A percentile compares a stretch with the other conserved stretches of the same genome.
Conservation (phyloP, 495 filamentous ascomycete genomes). For the Xylaria telfairii region DNA sequence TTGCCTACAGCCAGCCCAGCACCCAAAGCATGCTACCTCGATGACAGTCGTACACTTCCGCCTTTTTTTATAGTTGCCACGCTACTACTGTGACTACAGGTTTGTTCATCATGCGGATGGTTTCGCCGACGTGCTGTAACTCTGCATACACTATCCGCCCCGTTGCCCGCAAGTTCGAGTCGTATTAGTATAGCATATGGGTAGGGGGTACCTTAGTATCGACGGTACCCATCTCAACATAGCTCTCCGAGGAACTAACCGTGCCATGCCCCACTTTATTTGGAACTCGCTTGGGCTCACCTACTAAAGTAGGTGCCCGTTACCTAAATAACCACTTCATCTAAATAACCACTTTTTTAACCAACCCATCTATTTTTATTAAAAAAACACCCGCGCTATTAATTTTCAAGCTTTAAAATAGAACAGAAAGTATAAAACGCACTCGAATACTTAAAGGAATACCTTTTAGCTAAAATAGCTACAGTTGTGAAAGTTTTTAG, state of each 20-base stretch:
- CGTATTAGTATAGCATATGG: constrained; percentile 1
- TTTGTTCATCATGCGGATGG: background rate
- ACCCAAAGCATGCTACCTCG: background rate
- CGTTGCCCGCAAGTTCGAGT: background rate
- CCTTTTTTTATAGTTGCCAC: constrained; percentile 5
- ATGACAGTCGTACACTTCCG: background rate
- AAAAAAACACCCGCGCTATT: no score
- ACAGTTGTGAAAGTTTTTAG: no score
- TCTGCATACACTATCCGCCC: constrained; percentile 6
- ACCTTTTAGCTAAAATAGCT: no score
- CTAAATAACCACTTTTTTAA: no score
- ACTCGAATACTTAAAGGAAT: no score
- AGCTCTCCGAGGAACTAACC: constrained; percentile 14
- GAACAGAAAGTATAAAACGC: no score
- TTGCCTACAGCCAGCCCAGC: background rate
- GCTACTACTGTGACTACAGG: background rate
- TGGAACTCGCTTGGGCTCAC: no score
- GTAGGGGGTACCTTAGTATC: constrained; percentile 10
- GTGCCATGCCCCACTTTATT: no score
- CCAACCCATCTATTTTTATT: no score
- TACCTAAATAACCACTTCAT: no score
- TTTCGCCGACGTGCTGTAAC: background rate
- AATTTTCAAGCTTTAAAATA: no score
- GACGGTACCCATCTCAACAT: background rate
- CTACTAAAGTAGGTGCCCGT: no score